Percentiles rank a stretch among this genome's conserved stretches.
Evolutionary conservation across 179 eudicot species (phyloP).

Genomic region (Beta macrorhiza): DNA sequence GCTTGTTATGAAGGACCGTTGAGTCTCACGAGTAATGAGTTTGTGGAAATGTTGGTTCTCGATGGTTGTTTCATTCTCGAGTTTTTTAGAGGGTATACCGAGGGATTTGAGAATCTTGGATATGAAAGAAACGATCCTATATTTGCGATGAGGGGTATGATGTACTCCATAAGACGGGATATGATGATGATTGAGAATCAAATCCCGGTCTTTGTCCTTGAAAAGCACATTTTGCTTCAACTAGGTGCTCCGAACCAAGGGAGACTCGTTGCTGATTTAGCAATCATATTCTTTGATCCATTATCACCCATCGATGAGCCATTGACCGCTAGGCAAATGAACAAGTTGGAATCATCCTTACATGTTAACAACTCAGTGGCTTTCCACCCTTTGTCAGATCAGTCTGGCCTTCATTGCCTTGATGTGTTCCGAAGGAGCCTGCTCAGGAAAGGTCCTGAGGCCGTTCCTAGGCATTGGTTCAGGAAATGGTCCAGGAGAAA

Average conservation of each 20-base stretch:
- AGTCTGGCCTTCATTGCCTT: constrained; percentile 66
- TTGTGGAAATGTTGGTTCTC: constrained; percentile 75
- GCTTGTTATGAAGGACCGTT: constrained; percentile 69
- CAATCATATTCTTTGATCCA: constrained; percentile 75
- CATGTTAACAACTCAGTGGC: constrained; percentile 19
- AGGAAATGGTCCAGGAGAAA: constrained; percentile 52
- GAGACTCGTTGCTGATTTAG: constrained; percentile 57
- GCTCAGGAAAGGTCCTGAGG: constrained; percentile 52
- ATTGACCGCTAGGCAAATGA: constrained; percentile 49
- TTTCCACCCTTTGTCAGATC: constrained; percentile 72
- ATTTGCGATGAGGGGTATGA: constrained; percentile 75
- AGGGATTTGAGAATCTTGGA: constrained; percentile 63
- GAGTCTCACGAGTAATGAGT: constrained; percentile 53
- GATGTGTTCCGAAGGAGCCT: constrained; percentile 75
- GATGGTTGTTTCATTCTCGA: constrained; percentile 81
- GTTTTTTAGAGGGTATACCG: constrained; percentile 65
- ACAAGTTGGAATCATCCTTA: constrained; percentile 44
- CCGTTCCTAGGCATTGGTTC: constrained; percentile 59
- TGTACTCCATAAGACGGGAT: constrained; percentile 78
- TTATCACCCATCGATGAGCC: constrained; percentile 87
- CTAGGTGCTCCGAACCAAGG: constrained; percentile 41
- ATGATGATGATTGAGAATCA: constrained; percentile 96
- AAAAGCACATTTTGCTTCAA: constrained; percentile 53
- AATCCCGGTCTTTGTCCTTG: constrained; percentile 75
- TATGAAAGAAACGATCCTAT: constrained; percentile 75